A percentile compares a stretch with the other conserved stretches of the same genome.
These are phyloP conservation scores for Fusarium poae DNA, from an alignment of 2,329 filamentous ascomycete species.

Conservation along the genomic window DNA sequence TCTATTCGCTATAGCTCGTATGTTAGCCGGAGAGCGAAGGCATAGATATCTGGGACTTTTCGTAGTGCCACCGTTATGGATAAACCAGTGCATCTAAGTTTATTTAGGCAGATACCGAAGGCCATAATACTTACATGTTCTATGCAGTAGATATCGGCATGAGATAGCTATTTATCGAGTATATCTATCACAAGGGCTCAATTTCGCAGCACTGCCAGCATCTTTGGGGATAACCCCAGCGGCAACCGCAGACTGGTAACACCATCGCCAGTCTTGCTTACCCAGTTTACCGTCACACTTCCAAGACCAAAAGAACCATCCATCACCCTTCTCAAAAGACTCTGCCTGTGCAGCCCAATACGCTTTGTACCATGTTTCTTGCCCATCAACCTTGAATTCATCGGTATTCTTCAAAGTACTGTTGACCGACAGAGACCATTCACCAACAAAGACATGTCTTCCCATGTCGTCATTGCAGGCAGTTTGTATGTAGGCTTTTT, in stretches of 20 bases:
- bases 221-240: constrained; percentile 48
- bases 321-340: constrained; percentile 65
- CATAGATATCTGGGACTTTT: no score
- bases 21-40: no score
- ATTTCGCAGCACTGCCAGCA: constrained; percentile 29
- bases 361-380: constrained; percentile 64
- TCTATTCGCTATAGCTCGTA: background rate
- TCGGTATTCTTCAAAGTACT: constrained; percentile 60
- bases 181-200: constrained; percentile 25
- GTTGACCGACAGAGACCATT: constrained; percentile 68
- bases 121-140: no score
- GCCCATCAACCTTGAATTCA: constrained; percentile 58
- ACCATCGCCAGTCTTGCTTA: constrained; percentile 61
- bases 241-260: constrained; percentile 55
- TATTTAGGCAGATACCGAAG: no score
- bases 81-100: no score
- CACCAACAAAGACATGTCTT: constrained; percentile 65
- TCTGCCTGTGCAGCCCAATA: constrained; percentile 70
- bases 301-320: constrained; percentile 74
- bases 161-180: background rate
- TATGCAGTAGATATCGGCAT: no score
- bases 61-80: no score
- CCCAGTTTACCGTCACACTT: constrained; percentile 60
- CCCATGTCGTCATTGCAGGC: constrained; percentile 63
- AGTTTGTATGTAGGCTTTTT: constrained; percentile 63